Percentiles rank a stretch among this genome's conserved stretches.
phyloP scores from a whole-genome alignment of 176 grass and related monocot species.

The Hordeum marinum region DNA sequence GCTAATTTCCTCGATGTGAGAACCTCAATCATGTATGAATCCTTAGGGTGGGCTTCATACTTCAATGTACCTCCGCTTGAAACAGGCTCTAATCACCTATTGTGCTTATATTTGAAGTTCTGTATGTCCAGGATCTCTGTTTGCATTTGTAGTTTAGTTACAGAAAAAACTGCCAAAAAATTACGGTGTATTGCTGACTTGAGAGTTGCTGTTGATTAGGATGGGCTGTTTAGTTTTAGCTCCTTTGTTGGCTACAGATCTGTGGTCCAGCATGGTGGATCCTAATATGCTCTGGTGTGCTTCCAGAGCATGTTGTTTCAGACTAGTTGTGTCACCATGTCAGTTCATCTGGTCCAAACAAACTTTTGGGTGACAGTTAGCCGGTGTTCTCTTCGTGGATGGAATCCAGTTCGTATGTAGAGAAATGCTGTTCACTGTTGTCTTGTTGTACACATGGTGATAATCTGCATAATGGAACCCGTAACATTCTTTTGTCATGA shows the following conservation, averaged over 20 bases:
- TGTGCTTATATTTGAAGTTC: not conserved
- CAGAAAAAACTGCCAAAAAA: not conserved
- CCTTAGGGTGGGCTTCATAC: not conserved
- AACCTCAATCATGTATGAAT: constrained; percentile 10
- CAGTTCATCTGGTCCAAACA: not conserved
- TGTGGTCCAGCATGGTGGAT: not conserved
- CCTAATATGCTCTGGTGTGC: not conserved
- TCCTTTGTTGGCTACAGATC: not conserved
- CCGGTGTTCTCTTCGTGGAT: not conserved
- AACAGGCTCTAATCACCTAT: not conserved
- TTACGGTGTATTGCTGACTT: not conserved
- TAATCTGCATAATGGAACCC: not conserved
- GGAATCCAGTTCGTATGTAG: not conserved
- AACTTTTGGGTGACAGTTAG: not conserved
- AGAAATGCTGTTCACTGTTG: not conserved
- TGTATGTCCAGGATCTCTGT: not conserved
- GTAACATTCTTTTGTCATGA: not conserved
- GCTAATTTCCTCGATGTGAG: not conserved
- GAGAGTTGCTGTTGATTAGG: not conserved
- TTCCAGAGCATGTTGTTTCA: not conserved
- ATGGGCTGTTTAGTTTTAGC: not conserved
- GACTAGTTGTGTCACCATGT: not conserved
- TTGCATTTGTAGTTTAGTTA: not conserved
- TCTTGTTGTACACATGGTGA: not conserved
- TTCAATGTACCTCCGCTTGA: not conserved